These are phyloP conservation scores for Torulaspora delbrueckii DNA, from an alignment of 805 yeast species.

Conservation along the genomic window DNA sequence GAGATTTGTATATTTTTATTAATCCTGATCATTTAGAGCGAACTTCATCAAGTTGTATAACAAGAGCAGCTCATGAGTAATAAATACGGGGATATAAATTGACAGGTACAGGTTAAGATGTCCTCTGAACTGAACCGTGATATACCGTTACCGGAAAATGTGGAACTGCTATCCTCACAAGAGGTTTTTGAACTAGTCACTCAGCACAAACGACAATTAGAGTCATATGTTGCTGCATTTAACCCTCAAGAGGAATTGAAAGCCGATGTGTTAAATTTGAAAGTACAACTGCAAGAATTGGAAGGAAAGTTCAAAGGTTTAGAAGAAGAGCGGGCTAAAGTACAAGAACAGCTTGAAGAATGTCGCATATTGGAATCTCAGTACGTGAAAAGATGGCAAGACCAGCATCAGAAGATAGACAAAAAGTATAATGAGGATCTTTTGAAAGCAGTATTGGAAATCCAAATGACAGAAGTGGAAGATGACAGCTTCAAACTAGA, in stretches of 20 bases:
- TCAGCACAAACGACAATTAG: constrained; percentile 17
- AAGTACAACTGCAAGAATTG: constrained; percentile 19
- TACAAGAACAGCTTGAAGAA: constrained; percentile 27
- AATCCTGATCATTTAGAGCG: neutral
- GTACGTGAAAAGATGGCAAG: constrained; percentile 37
- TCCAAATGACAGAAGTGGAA: constrained; percentile 33
- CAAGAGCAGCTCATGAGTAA: too few species aligned
- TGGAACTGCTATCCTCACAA: constrained; percentile 22
- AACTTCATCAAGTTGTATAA: neutral
- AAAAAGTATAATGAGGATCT: constrained; percentile 38
- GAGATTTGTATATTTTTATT: constrained; percentile 2
- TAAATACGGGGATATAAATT: too few species aligned
- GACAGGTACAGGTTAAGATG: neutral
- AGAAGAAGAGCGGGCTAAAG: constrained; percentile 24
- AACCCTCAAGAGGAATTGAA: constrained; percentile 17
- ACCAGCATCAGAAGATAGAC: constrained; percentile 35
- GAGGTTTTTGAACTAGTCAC: constrained; percentile 22
- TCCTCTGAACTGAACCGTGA: neutral
- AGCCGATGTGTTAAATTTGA: constrained; percentile 9
- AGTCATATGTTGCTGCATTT: constrained; percentile 23
- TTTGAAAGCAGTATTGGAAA: constrained; percentile 31
- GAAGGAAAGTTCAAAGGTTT: constrained; percentile 22
- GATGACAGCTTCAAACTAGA: constrained; percentile 18
- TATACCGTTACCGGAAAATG: constrained; percentile 22
- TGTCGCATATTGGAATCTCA: constrained; percentile 29